Evolutionary conservation across 257 asterid species (phyloP), one percentile per base, ranked within the genome.

Genomic region (Forsythia suspensa): DNA sequence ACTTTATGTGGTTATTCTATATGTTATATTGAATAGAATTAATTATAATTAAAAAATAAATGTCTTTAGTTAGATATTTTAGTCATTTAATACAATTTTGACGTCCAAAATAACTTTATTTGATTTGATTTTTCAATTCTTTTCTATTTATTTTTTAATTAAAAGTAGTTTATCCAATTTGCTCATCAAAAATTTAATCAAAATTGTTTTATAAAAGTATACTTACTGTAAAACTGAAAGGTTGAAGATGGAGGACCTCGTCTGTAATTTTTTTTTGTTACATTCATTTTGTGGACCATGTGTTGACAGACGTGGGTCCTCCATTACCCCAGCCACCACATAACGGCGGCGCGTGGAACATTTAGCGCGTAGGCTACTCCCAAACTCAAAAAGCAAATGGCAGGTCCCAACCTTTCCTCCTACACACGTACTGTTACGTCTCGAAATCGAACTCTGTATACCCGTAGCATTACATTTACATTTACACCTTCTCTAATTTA

Each of bases 381-480:
- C 66, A 48, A 70, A 43, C 59, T 8, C n/a, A 43, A 70, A 59
- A 6, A 1, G 70, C 75, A 24, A 80, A 73, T 16, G 76, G 80
- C 37, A 37, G 80, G 18, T 68, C 70, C 77, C 74, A 72, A 71
- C 75, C 70, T 81, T 73, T 38, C 85, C 63, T 77, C 77, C 82
- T 76, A 41, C 78, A 74, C 76, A 77, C 79, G 89, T 85, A 86
- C 74, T 82, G 80, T 81, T 83, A 81, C 87, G 84, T 86, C 81
- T 84, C 82, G 80, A 74, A 65, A 84, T 36, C 82, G 80, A 80
- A 39, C 81, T 74, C 81, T 79, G 44, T 70, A 76, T 80, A 52
- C 70, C 24, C 40, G 43, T 39, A n/a, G 29, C 75, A 71, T 71
- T 24, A 10, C 37, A 37, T 48, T 63, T 34, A 70, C 67, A 63